These are phyloP conservation scores for Centaurea solstitialis DNA, from an alignment of 129 eudicot genomes.

Conservation along the genomic window DNA sequence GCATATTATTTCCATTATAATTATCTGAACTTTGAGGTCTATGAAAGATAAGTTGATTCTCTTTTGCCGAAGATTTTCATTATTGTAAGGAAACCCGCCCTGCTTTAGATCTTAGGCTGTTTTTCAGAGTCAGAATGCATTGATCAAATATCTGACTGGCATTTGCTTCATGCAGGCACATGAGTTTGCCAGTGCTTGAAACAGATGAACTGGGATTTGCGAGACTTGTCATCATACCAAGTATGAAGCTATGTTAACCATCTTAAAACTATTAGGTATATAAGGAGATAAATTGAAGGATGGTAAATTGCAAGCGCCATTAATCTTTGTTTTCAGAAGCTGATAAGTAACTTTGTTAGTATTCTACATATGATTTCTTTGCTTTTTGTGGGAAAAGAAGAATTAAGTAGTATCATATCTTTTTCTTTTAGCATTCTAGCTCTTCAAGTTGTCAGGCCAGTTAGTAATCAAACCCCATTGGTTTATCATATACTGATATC, in stretches of 20 bases:
- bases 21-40: neutral
- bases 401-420: neutral
- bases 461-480: neutral
- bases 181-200: constrained; percentile 66
- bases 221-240: constrained; percentile 57
- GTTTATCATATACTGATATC: neutral
- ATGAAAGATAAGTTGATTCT: neutral
- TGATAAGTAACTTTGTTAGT: neutral
- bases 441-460: neutral
- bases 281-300: neutral
- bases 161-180: constrained; percentile 99
- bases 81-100: constrained; percentile 10
- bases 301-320: neutral
- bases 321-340: neutral
- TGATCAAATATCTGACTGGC: constrained; percentile 66
- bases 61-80: neutral
- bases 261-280: constrained; percentile 20
- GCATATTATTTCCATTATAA: neutral
- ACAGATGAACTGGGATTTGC: constrained; percentile 59
- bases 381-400: neutral
- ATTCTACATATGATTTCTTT: neutral
- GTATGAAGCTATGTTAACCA: constrained; percentile 40
- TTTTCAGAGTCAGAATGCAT: constrained; percentile 20
- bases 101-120: neutral
- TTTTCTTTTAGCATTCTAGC: neutral